Evolutionary conservation across 306 rosid genomes (phyloP).

Genomic region (Argentina anserina): DNA sequence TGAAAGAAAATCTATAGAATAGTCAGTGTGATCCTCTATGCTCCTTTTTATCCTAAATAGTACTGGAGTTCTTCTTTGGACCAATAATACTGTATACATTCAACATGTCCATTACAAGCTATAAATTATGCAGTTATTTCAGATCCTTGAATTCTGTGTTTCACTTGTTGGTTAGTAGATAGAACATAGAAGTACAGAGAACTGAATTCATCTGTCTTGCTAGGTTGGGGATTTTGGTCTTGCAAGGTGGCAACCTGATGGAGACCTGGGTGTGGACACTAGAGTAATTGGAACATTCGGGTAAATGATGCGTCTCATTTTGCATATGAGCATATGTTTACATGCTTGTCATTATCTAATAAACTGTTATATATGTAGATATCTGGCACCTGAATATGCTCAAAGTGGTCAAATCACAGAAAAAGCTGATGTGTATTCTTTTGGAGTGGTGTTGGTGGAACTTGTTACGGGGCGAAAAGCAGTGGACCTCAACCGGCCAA

Average conservation of each 20-base stretch:
- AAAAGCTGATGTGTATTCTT: conserved; percentile 95
- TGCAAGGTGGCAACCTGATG: conserved; percentile 99
- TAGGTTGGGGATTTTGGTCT: conserved; percentile 99
- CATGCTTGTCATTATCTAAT: conserved; percentile 14
- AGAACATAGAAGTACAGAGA: background rate
- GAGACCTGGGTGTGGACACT: conserved; percentile 91
- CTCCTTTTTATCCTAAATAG: background rate
- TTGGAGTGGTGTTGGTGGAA: conserved; percentile 95
- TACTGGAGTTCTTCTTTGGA: background rate
- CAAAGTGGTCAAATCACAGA: conserved; percentile 99
- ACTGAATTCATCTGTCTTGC: conserved; percentile 20
- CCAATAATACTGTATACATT: background rate
- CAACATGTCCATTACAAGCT: background rate
- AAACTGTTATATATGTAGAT: conserved; percentile 43
- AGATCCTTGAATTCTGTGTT: conserved; percentile 22
- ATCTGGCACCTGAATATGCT: conserved; percentile 96
- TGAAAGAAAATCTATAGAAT: background rate
- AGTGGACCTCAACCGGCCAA: conserved; percentile 85
- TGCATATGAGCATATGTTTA: background rate
- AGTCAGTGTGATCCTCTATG: background rate
- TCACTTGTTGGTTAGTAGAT: background rate
- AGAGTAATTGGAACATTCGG: conserved; percentile 99
- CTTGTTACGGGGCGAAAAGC: conserved; percentile 95
- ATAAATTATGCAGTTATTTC: background rate
- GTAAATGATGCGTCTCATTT: conserved; percentile 34